Base-by-base conservation (phyloP, 768 basidiomycete genomes). In the Vararia minispora region DNA sequence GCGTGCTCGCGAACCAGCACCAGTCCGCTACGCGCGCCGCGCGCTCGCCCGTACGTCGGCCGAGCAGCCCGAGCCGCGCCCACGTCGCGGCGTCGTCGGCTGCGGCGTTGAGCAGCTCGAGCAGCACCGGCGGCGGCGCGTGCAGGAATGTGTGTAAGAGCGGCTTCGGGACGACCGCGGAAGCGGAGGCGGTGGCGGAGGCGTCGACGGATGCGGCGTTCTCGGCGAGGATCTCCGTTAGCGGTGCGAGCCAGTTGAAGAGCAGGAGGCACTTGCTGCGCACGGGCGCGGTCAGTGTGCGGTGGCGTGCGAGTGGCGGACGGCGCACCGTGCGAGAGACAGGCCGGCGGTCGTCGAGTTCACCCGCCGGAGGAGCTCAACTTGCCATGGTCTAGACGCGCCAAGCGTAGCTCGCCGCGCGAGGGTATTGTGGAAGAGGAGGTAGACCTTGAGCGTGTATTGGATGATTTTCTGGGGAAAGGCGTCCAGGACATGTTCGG, bases 81-180 rank as follows among this genome's bases (percentile, higher is more conserved):
- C 78, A 72, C n/a, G 85, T 86, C 33, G 71, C 69, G n/a, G 85
- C 55, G 58, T 90, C 87, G 50, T 90, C 86, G 6, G 87, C 69
- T 25, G 77, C 55, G 3, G 78, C 76, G 47, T 81, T 77, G 37
- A 81, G 69, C 22, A 90, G 64, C 51, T 87, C 86, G 5, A 90
- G 66, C 9, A 90, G 63, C 26, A 88, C 76, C 3, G 87, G 87
- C 8, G 87, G 87, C 12, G 85, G 79, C 20, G 86, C 79, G 46
- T 87, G 74, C 16, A 90, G 64, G 37, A 88, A 57, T 4, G 83
- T 72, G 46, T 82, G 79, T 39, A 90, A 60, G 51, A 89, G 74
- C 0, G 81, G 77, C 47, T 72, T 70, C 39, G 42, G n/a, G n/a
- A n/a, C n/a, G n/a, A n/a, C n/a, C n/a, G n/a, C n/a, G n/a, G n/a